Base-by-base conservation (phyloP, 2,329 filamentous ascomycete species). In the Pseudocercospora macadamiae region DNA sequence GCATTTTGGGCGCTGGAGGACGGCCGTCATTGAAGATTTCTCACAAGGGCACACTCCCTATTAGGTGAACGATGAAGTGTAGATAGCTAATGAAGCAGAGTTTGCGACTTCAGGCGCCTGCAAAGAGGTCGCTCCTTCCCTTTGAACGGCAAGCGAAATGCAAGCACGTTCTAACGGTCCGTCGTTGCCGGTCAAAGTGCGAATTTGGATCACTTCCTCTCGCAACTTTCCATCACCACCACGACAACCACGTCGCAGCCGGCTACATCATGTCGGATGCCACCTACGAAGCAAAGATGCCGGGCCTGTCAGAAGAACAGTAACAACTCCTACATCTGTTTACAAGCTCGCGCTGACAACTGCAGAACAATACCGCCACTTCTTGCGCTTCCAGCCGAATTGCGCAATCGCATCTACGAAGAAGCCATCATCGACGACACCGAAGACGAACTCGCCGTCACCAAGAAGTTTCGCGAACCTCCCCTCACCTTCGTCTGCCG, bases 361-460 rank as follows among this genome's bases (percentile, higher is more conserved):
- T 21, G 39, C 14, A 3, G 7, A 12, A 2, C 16, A 45, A 2
- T 3, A 45, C 16, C 39, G 39, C 16, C 23, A 18, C 8, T 49
- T 25, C 51, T 54, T 19, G 32, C n/a, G 2, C 36, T 54, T 8
- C 6, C 51, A 28, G 18, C 51, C 2, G 51, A 54, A 21, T 19
- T 54, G n/a, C 18, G 51, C 28, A 54, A 42, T 34, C 26, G 6
- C 10, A 28, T 54, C 51, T 54, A 42, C 19, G 32, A 39, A 26
- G 21, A 39, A 14, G 19, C 18, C 18, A 26, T 30, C 25, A 10
- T 30, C 7, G 14, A 7, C 1, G 16, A 16, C 6, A 32, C 16
- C 9, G 28, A 30, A 14, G 23, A 25, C 25, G 47, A 49, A 14
- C 25, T 49, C 10, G 47, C 47, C 3, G 30, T 25, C 25, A 21